A percentile compares a stretch with the other conserved stretches of the same genome.
Evolutionary conservation across 805 yeast species (phyloP).

Genomic region (Yamadazyma philogaea): DNA sequence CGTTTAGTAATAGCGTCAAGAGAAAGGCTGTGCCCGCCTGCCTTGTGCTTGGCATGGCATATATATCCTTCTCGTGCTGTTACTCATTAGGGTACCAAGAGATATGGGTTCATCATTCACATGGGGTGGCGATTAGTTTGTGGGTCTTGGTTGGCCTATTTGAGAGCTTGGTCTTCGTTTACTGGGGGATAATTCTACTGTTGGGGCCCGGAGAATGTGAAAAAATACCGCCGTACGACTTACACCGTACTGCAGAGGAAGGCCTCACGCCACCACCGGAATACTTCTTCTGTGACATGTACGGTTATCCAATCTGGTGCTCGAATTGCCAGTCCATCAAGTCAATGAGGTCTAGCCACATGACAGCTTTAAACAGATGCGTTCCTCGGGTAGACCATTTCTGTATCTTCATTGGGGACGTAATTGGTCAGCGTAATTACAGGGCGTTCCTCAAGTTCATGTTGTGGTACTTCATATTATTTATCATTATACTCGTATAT

Average conservation of each 20-base stretch:
- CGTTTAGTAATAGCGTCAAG: neutral
- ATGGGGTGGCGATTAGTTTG: constrained; percentile 33
- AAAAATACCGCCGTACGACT: constrained; percentile 32
- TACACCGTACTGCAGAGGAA: constrained; percentile 18
- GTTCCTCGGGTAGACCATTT: constrained; percentile 80
- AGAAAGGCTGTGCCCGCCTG: constrained; percentile 24
- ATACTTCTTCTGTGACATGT: constrained; percentile 61
- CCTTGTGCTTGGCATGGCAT: constrained; percentile 31
- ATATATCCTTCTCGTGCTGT: constrained; percentile 42
- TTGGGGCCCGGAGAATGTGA: constrained; percentile 60
- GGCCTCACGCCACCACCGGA: constrained; percentile 46
- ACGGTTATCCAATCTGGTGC: constrained; percentile 80
- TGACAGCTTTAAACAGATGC: constrained; percentile 52
- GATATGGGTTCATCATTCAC: constrained; percentile 26
- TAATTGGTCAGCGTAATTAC: constrained; percentile 69
- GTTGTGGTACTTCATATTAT: constrained; percentile 32
- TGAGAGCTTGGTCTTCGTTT: constrained; percentile 20
- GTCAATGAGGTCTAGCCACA: constrained; percentile 68
- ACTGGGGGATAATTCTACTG: constrained; percentile 45
- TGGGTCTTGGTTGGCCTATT: constrained; percentile 29
- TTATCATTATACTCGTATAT: constrained; percentile 29
- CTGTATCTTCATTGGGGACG: constrained; percentile 73
- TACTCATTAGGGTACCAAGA: constrained; percentile 45
- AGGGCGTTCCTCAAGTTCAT: constrained; percentile 54
- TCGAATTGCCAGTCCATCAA: constrained; percentile 62